Evolutionary conservation across 495 filamentous ascomycete genomes (phyloP).

Genomic region (Pseudotulostoma volvatum): DNA sequence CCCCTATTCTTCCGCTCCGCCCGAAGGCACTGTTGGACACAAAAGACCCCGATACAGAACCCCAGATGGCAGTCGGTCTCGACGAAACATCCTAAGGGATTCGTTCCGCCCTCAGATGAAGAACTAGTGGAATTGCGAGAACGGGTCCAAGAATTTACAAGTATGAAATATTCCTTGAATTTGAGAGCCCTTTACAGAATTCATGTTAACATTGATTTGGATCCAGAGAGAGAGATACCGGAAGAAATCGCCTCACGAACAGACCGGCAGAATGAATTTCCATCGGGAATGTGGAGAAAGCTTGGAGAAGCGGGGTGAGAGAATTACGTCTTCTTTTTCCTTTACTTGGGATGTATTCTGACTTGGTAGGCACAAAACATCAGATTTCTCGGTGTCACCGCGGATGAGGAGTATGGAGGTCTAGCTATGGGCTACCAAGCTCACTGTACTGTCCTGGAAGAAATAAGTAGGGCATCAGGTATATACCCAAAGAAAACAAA

Average conservation of each 20-base stretch:
- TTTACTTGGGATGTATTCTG: neutral
- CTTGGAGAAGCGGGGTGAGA: slow-evolving; percentile 63
- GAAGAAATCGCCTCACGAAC: slow-evolving; percentile 67
- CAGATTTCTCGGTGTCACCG: slow-evolving; percentile 84
- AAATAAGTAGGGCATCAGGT: slow-evolving; percentile 55
- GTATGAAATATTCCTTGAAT: slow-evolving; percentile 16
- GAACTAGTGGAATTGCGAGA: slow-evolving; percentile 79
- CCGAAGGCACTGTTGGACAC: slow-evolving; percentile 10
- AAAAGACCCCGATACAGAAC: slow-evolving; percentile 15
- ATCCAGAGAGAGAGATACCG: slow-evolving; percentile 44
- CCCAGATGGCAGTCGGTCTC: slow-evolving; percentile 26
- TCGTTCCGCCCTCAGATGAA: slow-evolving; percentile 53
- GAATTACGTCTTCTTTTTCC: neutral
- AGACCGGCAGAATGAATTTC: slow-evolving; percentile 79
- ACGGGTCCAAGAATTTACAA: slow-evolving; percentile 79
- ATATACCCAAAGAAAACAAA: too few relatives aligned
- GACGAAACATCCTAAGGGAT: slow-evolving; percentile 76
- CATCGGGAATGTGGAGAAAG: slow-evolving; percentile 82
- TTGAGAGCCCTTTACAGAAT: too few relatives aligned
- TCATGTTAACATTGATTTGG: neutral
- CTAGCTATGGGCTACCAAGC: slow-evolving; percentile 92
- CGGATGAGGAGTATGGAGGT: slow-evolving; percentile 85
- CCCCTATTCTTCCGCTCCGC: slow-evolving; percentile 19
- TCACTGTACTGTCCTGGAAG: slow-evolving; percentile 93
- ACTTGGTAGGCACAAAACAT: slow-evolving; percentile 2